A percentile compares a stretch with the other conserved stretches of the same genome.
phyloP scores from a whole-genome alignment of 2,329 filamentous ascomycete genomes.

The Sarocladiaceae sp. region DNA sequence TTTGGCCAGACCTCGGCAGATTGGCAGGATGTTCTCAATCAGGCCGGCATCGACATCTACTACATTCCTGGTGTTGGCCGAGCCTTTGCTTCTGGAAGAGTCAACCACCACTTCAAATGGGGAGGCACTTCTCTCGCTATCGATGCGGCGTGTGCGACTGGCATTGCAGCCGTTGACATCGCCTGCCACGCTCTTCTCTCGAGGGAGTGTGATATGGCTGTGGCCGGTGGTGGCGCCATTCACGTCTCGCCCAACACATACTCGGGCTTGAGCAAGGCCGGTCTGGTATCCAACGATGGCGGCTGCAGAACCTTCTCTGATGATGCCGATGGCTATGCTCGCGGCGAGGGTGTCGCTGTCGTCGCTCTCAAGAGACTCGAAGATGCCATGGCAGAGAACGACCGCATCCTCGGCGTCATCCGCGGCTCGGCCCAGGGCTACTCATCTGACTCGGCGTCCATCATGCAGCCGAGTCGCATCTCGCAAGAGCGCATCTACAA shows the following conservation, averaged over 20 bases:
- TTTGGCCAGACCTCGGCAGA: conserved; percentile 28
- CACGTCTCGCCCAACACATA: conserved; percentile 22
- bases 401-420: conserved; percentile 37
- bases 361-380: conserved; percentile 42
- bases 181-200: conserved; percentile 21
- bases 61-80: background rate
- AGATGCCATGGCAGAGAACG: conserved; percentile 38
- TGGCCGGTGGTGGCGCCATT: conserved; percentile 34
- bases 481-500: conserved; percentile 20
- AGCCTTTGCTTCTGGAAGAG: conserved; percentile 22
- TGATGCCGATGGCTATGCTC: conserved; percentile 42
- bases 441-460: conserved; percentile 33
- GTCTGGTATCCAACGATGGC: conserved; percentile 24
- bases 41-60: background rate
- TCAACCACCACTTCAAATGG: conserved; percentile 30
- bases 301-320: conserved; percentile 26
- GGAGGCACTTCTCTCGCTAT: conserved; percentile 24
- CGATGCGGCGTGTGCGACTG: conserved; percentile 32
- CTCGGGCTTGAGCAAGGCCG: conserved; percentile 17
- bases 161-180: conserved; percentile 24
- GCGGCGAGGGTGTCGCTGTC: conserved; percentile 39
- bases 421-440: conserved; percentile 31
- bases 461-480: conserved; percentile 19
- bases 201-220: conserved; percentile 23
- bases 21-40: conserved; percentile 30